Evolutionary conservation across 352 stramenopile genomes (phyloP).

Genomic region (Phytophthora citrophthora): DNA sequence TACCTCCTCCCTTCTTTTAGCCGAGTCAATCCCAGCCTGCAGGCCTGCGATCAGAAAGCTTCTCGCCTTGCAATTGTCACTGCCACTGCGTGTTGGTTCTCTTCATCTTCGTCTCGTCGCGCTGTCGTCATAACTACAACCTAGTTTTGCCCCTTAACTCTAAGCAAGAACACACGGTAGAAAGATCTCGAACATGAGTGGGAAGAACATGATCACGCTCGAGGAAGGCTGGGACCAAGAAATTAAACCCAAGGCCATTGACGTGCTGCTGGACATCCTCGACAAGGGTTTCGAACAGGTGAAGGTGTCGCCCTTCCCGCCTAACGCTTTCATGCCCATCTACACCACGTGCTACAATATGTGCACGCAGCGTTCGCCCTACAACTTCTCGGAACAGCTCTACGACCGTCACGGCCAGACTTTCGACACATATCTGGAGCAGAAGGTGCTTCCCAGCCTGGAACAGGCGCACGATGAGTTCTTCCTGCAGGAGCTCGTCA

Average conservation of each 20-base stretch:
- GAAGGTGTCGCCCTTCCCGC: slow-evolving; percentile 80
- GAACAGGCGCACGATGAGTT: slow-evolving; percentile 92
- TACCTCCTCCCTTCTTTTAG: no score
- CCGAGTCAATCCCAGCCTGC: no score
- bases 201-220: slow-evolving; percentile 84
- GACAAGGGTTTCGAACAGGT: slow-evolving; percentile 89
- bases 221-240: slow-evolving; percentile 89
- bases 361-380: slow-evolving; percentile 99
- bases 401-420: slow-evolving; percentile 97
- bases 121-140: neutral
- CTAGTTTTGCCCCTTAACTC: neutral
- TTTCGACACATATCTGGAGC: slow-evolving; percentile 87
- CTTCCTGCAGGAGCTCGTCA: slow-evolving; percentile 97
- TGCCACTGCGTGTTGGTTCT: neutral
- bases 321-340: slow-evolving; percentile 89
- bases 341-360: slow-evolving; percentile 98
- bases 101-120: neutral
- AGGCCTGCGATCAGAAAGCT: slow-evolving; percentile 3
- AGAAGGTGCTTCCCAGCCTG: slow-evolving; percentile 91
- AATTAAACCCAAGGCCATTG: slow-evolving; percentile 91
- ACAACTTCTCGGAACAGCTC: slow-evolving; percentile 99
- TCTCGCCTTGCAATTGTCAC: neutral
- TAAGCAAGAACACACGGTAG: neutral
- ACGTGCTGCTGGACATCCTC: slow-evolving; percentile 87
- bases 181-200: slow-evolving; percentile 56